Base-by-base conservation (phyloP, 1,284 basidiomycete species). In the Ganoderma lingzhi region DNA sequence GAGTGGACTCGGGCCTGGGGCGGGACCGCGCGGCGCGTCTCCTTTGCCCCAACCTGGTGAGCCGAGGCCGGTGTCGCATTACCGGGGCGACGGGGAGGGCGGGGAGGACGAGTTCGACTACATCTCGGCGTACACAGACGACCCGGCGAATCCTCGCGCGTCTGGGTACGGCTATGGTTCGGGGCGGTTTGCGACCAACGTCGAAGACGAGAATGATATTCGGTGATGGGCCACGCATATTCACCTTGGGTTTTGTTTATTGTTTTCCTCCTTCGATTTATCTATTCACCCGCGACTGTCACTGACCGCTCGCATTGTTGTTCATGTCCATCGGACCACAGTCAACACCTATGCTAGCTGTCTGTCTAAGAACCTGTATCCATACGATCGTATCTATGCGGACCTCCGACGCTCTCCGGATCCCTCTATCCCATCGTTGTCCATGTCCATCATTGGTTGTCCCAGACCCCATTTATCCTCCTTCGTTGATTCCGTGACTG, bases 51-150 rank as follows among this genome's bases (percentile, higher is more conserved):
- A 70, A 61, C 63, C 61, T 12, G 65, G 23, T 9, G 59, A 15
- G 41, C 39, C 30, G n/a, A 64, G 64, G 23, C 58, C 60, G 3
- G 32, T 42, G 60, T 69, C 71, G 39, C 48, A 53, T 53, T 53
- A 28, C n/a, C 48, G 48, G 48, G 14, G 23, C 23, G 48, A 53
- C 4, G 48, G 48, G 23, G 67, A 64, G 58, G 84, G 83, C 0
- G 87, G 83, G 0, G 87, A 87, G 6, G 87, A 87, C 0, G 79
- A 84, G 3, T 89, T 85, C 74, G 89, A 90, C 76, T 89, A 90
- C 73, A 81, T 88, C 61, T 82, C 82, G 60, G 87, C 86, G 23
- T 90, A 91, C 53, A 71, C 70, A 58, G 72, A 71, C 44, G 65
- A 44, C 32, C 61, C 63, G 35, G 35, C 35, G 53, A 58, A 59